Evolutionary conservation across 2,329 filamentous ascomycete genomes (phyloP), one percentile per base, ranked within the genome.

Genomic region (Dactylellina cionopaga): DNA sequence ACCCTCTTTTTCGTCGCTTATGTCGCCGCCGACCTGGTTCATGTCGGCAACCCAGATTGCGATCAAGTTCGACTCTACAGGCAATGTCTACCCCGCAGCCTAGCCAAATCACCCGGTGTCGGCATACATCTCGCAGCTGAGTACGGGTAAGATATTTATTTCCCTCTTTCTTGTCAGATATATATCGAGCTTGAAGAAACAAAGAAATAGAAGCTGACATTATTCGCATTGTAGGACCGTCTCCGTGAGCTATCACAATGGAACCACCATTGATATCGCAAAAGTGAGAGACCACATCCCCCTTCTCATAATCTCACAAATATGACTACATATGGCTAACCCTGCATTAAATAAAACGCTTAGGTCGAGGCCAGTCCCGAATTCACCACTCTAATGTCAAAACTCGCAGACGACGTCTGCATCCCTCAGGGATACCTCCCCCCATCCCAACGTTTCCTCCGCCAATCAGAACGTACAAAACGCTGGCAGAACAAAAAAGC

Each of bases 41-140:
- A 46, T 4, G 37, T 54, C 27, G 47, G 46, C 37, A 64, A 54
- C 24, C 29, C 31, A n/a, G 58, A 49, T 17, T 62, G 58, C 44
- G 58, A 37, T 9, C 33, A 41, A 10, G 31, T 51, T 17, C 29
- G 44, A 15, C 37, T 39, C 15, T 51, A 62, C 24, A 33, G 41
- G n/a, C 58, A 62, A 27, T 62, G 58, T n/a, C 58, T 62, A 31
- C 58, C 58, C n/a, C 58, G 58, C 13, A 11, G 33, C 13, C 43
- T 62, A 10, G 43, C 44, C 2, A 22, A n/a, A 10, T 11, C 58
- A 5, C 58, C 43, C 7, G 58, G 58, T 7, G 25, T 62, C 15
- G 58, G 58, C n/a, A 51, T 62, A 5, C 25, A 62, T 31, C 37
- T 64, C 2, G 35, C 46, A 9, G 59, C 59, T 22, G 47, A 64